Evolutionary conservation across 2,329 filamentous ascomycete genomes (phyloP), one percentile per base, ranked within the genome.

Genomic region (Capronia epimyces): DNA sequence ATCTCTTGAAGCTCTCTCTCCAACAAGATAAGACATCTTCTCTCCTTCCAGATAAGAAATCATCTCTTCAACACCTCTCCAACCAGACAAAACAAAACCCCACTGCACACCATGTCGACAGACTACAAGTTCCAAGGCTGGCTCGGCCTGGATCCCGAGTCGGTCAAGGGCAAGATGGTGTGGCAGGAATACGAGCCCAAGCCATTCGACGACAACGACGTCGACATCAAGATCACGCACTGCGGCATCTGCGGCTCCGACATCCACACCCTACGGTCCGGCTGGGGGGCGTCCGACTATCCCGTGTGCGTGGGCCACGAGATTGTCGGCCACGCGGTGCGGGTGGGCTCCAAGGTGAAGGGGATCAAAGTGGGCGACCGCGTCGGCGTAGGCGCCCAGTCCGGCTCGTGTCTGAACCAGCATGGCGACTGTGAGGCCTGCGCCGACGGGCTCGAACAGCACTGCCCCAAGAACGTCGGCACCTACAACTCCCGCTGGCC

Each of bases 241-340:
- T 84, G 81, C 62, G 82, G 82, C 52, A 76, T 86, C 57, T 86
- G 82, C 63, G 82, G 80, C 46, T 77, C 75, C 0, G 81, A 84
- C 57, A 44, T 83, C 25, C 80, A 62, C 37, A 59, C 53, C 10
- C 42, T 62, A 2, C 31, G 52, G 13, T 48, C 46, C 21, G 60
- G 60, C 10, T 60, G 58, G 58, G 55, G 58, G 1, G 66, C 67
- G 10, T 58, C 67, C 2, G 62, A 67, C 50, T 73, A 72, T 51
- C 71, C 71, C 20, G 69, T 79, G 37, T 78, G 78, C 37, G 78
- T 82, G 24, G 82, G 82, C 47, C 82, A 85, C 64, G 82, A 85
- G 60, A 84, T 85, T 39, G 75, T 84, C 56, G 82, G 82, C 39
- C 75, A 69, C 6, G 78, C 75, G 5, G 74, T 78, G 15, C 75